A percentile compares a stretch with the other conserved stretches of the same genome.
Conservation (phyloP, 176 grass and related monocot genomes). For the Zea mays region Zm-B73-REFERENCE-NAM-5.0 NC_050098.1:140029501-140030000, state of each 20-base stretch:
- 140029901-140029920: conserved; percentile 49
- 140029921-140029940: conserved; percentile 68
- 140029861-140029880: conserved; percentile 61
- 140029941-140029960: conserved; percentile 60
- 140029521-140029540: too few relatives aligned
- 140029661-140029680: background rate
- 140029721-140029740: too few relatives aligned
- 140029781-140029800: too few relatives aligned
- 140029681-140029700: background rate
- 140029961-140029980: conserved; percentile 70
- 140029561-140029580: too few relatives aligned
- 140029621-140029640: too few relatives aligned
- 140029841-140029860: conserved; percentile 75
- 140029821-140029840: conserved; percentile 79
- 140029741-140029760: background rate
- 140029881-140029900: conserved; percentile 65
- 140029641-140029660: background rate
- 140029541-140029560: too few relatives aligned
- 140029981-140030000: conserved; percentile 75
- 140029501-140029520: too few relatives aligned
- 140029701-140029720: too few relatives aligned
- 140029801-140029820: conserved; percentile 51
- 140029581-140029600: too few relatives aligned
- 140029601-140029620: too few relatives aligned
- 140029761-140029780: background rate